These are phyloP conservation scores for Sphagnum fallax DNA, from an alignment of 228 moss, liverwort and hornwort genomes.

Conservation along the genomic window DNA sequence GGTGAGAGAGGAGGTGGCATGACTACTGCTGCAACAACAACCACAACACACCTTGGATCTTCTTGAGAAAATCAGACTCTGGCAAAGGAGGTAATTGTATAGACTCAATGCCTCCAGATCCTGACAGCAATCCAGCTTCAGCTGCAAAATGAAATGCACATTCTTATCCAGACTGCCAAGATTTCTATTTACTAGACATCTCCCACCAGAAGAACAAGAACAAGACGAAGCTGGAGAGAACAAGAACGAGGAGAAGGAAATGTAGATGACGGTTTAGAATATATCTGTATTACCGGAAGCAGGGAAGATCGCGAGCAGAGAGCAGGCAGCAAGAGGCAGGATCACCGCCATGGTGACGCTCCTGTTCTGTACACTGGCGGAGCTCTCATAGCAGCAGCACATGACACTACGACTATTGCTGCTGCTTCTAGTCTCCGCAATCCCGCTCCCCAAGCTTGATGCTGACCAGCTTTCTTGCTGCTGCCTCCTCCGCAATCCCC, in stretches of 20 bases:
- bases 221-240: background rate
- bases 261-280: too few relatives aligned
- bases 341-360: slow-evolving; percentile 37
- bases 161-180: background rate
- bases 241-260: background rate
- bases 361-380: slow-evolving; percentile 6
- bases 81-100: slow-evolving; percentile 65
- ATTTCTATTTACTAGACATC: background rate
- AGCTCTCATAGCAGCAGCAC: slow-evolving; percentile 1
- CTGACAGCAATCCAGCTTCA: slow-evolving; percentile 74
- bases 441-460: too few relatives aligned
- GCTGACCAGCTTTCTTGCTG: too few relatives aligned
- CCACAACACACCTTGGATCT: slow-evolving; percentile 53
- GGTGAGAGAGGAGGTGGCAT: background rate
- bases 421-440: too few relatives aligned
- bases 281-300: slow-evolving; percentile 26
- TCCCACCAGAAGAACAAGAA: background rate
- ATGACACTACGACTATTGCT: too few relatives aligned
- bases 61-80: slow-evolving; percentile 42
- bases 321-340: slow-evolving; percentile 64
- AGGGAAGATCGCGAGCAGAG: slow-evolving; percentile 45
- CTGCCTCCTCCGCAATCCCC: too few relatives aligned
- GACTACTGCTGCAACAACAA: background rate
- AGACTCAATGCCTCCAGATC: slow-evolving; percentile 66
- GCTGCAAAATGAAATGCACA: slow-evolving; percentile 26